These are phyloP conservation scores for Papiliotrema nemorosa DNA, from an alignment of 1,284 basidiomycete genomes.

Conservation along the genomic window DNA sequence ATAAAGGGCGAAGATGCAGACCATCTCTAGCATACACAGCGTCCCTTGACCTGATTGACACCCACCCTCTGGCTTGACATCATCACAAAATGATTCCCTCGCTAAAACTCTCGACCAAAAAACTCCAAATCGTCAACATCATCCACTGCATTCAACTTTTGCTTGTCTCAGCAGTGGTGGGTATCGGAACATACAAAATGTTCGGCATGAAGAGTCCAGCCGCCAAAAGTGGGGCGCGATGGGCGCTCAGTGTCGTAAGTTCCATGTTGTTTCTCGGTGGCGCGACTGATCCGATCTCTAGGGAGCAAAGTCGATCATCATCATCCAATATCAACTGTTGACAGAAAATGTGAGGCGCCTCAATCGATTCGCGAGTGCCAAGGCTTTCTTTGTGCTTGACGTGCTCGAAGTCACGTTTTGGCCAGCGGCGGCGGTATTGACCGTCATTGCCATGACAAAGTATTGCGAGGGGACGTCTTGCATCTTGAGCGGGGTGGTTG, in stretches of 20 bases:
- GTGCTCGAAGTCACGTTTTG: slow-evolving; percentile 6
- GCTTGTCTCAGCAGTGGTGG: not conserved
- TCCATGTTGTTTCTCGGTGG: not conserved
- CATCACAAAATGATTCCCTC: not conserved
- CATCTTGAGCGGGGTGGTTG: not conserved
- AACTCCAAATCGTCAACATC: not conserved
- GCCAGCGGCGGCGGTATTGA: slow-evolving; percentile 3
- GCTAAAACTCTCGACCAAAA: no score
- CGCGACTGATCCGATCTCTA: not conserved
- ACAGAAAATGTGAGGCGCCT: slow-evolving; percentile 1
- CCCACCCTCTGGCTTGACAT: not conserved
- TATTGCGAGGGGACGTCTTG: not conserved
- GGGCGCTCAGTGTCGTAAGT: slow-evolving; percentile 7
- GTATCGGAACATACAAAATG: slow-evolving; percentile 5
- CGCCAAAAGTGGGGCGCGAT: not conserved
- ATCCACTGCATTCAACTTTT: slow-evolving; percentile 1
- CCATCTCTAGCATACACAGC: no score
- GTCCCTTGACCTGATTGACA: not conserved
- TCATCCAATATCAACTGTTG: slow-evolving; percentile 2
- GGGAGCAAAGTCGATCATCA: slow-evolving; percentile 7
- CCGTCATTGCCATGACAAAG: slow-evolving; percentile 1
- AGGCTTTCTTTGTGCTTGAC: slow-evolving; percentile 5
- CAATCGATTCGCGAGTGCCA: slow-evolving; percentile 1
- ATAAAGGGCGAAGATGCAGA: no score
- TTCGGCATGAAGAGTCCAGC: slow-evolving; percentile 1